Evolutionary conservation across 305 asterid species (phyloP), one percentile per base, ranked within the genome.

Genomic region (Fraxinus albicans): DNA sequence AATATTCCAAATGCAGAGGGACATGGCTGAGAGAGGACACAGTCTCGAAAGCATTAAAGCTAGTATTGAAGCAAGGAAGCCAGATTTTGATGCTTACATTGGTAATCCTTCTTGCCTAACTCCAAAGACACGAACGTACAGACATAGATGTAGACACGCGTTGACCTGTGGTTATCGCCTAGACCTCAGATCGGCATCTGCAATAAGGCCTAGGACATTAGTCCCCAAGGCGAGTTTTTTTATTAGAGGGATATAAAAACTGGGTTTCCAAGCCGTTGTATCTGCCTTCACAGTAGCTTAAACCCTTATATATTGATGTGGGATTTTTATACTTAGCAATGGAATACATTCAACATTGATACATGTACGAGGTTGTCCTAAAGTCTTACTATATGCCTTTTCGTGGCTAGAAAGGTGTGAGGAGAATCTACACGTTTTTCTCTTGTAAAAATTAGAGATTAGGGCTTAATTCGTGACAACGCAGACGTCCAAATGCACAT

Each of bases 11-110:
- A 72, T 88, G 89, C 89, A 95, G 99, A 91, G 99, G 85, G 99
- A 96, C 89, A 96, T 96, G 99, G 97, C 98, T 77, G 99, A 96
- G 88, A 91, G 99, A 91, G 99, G 99, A 13, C 99, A 96, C 96
- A 96, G 98, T 76, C 95, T 96, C 25, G 99, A 96, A 85, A 96
- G 99, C 89, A 96, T 96, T 86, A 91, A 94, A 85, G 99, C 99
- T 58, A 96, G 99, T 77, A 96, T 96, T 80, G 97, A 94, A 90
- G 97, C 99, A 78, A 85, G 99, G 42, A 94, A 96, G 77, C 97
- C 99, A 8, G 98, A 96, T 83, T 96, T 95, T 79, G 99, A 96
- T 77, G 99, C 99, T 65, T 97, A 89, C 86, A 97, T 97, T 81
- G 99, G 98, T 94, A 89, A 65, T 2, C 79, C 36, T 13, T 73